phyloP scores from a whole-genome alignment of 2,329 filamentous ascomycete species.

The Sclerotinia glacialis region DNA sequence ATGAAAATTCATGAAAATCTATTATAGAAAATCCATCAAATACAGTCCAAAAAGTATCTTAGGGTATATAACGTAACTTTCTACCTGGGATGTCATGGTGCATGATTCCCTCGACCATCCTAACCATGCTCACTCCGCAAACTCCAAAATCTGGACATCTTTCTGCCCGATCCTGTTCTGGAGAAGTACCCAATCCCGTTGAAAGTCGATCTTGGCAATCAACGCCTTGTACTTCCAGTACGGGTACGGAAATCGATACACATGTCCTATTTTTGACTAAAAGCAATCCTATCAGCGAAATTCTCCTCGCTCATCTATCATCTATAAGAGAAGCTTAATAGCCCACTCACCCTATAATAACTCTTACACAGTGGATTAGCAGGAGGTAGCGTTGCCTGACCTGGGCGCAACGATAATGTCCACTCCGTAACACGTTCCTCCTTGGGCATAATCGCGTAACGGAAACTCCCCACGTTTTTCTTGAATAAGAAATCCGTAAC shows the following conservation, averaged over 20 bases:
- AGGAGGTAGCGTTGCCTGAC: neutral
- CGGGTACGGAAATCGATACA: slow-evolving; percentile 10
- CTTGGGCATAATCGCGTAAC: slow-evolving; percentile 7
- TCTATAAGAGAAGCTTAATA: no score
- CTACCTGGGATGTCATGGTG: neutral
- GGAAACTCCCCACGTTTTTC: slow-evolving; percentile 3
- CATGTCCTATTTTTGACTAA: slow-evolving; percentile 5
- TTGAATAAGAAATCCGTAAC: neutral
- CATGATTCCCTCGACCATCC: neutral
- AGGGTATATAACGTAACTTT: no score
- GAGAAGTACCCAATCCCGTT: slow-evolving; percentile 14
- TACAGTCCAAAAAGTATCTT: no score
- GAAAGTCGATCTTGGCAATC: slow-evolving; percentile 8
- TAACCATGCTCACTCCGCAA: neutral
- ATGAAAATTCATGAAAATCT: no score
- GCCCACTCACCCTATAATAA: neutral
- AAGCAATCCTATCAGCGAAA: neutral
- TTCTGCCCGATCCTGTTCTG: neutral
- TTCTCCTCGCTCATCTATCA: neutral
- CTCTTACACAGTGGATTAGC: neutral
- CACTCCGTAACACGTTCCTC: neutral
- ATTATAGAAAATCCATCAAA: no score
- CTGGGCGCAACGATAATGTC: neutral
- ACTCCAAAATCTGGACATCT: neutral
- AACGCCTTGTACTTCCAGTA: slow-evolving; percentile 9